Base-by-base conservation (phyloP, 2,329 filamentous ascomycete genomes). In the Colletotrichum endophyticum region DNA sequence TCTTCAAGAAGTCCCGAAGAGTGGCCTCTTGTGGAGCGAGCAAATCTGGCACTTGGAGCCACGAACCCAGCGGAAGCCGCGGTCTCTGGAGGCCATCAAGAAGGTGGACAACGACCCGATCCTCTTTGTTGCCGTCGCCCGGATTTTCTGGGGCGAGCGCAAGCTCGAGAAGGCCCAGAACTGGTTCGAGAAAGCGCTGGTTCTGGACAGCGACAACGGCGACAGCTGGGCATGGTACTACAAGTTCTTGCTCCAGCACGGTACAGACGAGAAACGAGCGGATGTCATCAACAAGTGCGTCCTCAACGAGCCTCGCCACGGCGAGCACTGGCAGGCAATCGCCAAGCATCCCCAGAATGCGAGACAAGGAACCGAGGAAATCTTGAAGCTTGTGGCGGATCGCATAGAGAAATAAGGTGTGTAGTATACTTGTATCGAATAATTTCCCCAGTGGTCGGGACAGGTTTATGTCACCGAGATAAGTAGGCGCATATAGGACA, bases 181-280 rank as follows among this genome's bases (percentile, higher is more conserved):
- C 79, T 99, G 97, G 97, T 99, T 99, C 84, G 96, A 98, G 86
- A 98, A 98, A 86, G 97, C 97, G 1, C 93, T 98, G 72, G 89
- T 98, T 70, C 88, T 97, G 15, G 96, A 99, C 82, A 92, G 94
- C 44, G 96, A 99, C 84, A 87, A 92, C 67, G 97, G 97, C 67
- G 98, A 99, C 87, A 95, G 93, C 13, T 99, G 98, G 98, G 96
- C 96, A 25, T 99, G 96, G 96, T 99, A 98, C 85, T 97, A 96
- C 85, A 96, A 96, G 84, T 99, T 99, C 84, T 83, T 99, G 79
- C 84, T 93, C 79, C 95, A 98, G 88, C 96, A 99, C 86, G 98
- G 97, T 12, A 98, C 96, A 7, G 94, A 95, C 15, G 96, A 98
- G 88, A 99, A 99, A 92, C 90, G 94, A 81, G 91, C 89, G 34